phyloP scores from a whole-genome alignment of 257 asterid species.

The Solanum pinnatisectum region DNA sequence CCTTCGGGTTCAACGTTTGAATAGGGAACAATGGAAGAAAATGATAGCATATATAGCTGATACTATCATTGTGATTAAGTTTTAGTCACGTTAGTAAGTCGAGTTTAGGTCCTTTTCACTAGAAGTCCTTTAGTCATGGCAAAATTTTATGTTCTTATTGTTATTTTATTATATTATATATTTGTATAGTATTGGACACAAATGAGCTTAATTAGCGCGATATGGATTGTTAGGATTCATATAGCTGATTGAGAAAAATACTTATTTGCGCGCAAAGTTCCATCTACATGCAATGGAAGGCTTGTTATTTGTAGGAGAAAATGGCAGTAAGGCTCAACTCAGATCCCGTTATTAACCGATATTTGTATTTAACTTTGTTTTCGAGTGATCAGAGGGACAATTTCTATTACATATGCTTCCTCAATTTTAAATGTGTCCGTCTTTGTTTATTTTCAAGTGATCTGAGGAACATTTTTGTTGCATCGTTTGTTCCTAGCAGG shows the following conservation, averaged over 20 bases:
- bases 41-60: neutral
- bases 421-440: neutral
- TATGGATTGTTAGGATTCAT: neutral
- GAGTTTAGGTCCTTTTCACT: neutral
- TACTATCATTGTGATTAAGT: neutral
- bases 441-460: neutral
- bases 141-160: neutral
- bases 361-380: neutral
- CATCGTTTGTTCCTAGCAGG: slow-evolving; percentile 34
- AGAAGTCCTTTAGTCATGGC: neutral
- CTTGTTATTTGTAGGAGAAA: neutral
- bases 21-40: neutral
- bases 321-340: neutral
- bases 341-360: neutral
- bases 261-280: neutral
- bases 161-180: too few relatives aligned
- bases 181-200: neutral
- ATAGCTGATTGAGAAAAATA: neutral
- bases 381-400: neutral
- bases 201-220: neutral
- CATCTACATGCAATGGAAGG: neutral
- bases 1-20: neutral
- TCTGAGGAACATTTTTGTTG: neutral
- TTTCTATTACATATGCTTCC: neutral
- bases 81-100: neutral